Conservation (phyloP, 768 basidiomycete species). For the Hygrophoropsis aurantiaca region DNA sequence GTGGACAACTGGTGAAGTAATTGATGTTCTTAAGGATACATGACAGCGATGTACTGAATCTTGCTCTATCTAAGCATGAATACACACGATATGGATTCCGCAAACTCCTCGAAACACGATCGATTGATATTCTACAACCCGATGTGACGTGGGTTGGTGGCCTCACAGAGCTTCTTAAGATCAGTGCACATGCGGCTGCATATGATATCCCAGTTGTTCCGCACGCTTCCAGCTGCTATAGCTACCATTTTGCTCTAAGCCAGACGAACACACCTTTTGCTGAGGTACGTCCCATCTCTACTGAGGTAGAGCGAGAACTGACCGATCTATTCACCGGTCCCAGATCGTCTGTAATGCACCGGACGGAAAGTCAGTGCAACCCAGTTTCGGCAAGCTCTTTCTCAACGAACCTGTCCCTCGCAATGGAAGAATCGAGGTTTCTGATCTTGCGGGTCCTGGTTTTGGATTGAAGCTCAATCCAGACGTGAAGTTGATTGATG, state of each 20-base stretch:
- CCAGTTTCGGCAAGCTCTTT: constrained; percentile 44
- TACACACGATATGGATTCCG: constrained; percentile 33
- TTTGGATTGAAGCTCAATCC: constrained; percentile 44
- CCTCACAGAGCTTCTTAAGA: constrained; percentile 31
- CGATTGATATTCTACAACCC: constrained; percentile 30
- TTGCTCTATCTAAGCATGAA: constrained; percentile 19
- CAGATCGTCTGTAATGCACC: constrained; percentile 37
- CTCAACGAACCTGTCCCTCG: constrained; percentile 38
- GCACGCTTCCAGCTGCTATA: constrained; percentile 48
- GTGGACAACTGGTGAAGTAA: constrained; percentile 31
- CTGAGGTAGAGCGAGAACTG: constrained; percentile 22
- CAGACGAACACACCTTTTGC: constrained; percentile 37
- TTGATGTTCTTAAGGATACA: not conserved
- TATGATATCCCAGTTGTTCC: constrained; percentile 50
- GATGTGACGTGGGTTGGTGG: constrained; percentile 33
- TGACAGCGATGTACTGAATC: not conserved
- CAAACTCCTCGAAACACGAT: constrained; percentile 29
- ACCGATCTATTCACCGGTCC: constrained; percentile 18
- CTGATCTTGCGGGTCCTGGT: constrained; percentile 32
- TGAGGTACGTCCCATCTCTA: constrained; percentile 24
- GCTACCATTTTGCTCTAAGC: constrained; percentile 44
- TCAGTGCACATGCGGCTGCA: constrained; percentile 37
- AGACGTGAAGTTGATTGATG: constrained; percentile 23
- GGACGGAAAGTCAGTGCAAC: constrained; percentile 39
- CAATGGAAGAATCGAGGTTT: constrained; percentile 35